Evolutionary conservation across 2,329 filamentous ascomycete genomes (phyloP).

Genomic region (Zalaria sp.): DNA sequence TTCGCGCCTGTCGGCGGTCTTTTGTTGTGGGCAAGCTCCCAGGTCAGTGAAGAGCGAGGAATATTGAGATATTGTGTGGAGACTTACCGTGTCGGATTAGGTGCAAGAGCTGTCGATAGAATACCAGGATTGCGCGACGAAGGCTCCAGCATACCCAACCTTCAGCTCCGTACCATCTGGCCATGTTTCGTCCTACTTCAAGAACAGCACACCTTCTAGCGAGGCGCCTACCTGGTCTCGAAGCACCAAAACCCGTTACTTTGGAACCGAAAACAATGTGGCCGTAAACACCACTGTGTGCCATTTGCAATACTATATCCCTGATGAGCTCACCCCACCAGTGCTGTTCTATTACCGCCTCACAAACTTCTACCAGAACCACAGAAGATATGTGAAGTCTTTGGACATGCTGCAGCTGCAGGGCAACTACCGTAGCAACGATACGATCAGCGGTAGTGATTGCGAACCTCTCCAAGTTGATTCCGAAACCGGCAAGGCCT

Average conservation of each 20-base stretch:
- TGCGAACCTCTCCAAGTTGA: slow-evolving; percentile 54
- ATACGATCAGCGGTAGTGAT: slow-evolving; percentile 50
- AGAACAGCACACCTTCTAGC: slow-evolving; percentile 21
- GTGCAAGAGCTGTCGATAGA: slow-evolving; percentile 85
- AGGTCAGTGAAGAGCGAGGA: slow-evolving; percentile 35
- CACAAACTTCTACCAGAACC: slow-evolving; percentile 98
- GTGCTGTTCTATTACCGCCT: slow-evolving; percentile 91
- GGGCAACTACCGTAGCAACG: slow-evolving; percentile 48
- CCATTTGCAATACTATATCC: slow-evolving; percentile 63
- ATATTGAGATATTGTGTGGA: not conserved
- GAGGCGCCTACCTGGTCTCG: slow-evolving; percentile 14
- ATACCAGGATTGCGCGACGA: slow-evolving; percentile 62
- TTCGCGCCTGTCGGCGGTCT: slow-evolving; percentile 87
- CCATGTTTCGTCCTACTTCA: slow-evolving; percentile 58
- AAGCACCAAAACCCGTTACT: slow-evolving; percentile 10
- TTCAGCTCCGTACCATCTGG: slow-evolving; percentile 40
- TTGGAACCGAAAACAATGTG: slow-evolving; percentile 9
- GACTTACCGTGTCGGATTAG: slow-evolving; percentile 30
- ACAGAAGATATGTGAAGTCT: slow-evolving; percentile 87
- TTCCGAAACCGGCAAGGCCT: slow-evolving; percentile 44
- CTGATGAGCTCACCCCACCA: slow-evolving; percentile 63
- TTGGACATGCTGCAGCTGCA: slow-evolving; percentile 73
- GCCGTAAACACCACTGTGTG: slow-evolving; percentile 40
- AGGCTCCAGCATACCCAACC: slow-evolving; percentile 31
- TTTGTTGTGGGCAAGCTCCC: slow-evolving; percentile 70